Base-by-base conservation (phyloP, 2,329 filamentous ascomycete species). In the Alternaria infectoria region DNA sequence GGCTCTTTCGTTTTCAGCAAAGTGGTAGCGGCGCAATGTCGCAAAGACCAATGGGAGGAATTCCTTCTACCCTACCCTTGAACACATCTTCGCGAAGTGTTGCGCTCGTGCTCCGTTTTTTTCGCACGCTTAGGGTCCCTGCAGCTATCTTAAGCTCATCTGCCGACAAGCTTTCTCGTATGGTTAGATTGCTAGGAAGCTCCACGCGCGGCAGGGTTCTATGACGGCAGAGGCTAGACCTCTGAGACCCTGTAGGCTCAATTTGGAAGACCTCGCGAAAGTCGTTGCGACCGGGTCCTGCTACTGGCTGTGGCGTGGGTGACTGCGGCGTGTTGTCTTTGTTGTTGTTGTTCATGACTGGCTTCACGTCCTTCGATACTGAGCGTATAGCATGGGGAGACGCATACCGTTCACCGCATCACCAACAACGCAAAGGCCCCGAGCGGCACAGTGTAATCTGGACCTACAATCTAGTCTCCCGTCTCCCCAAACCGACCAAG, bases 161-260 rank as follows among this genome's bases (percentile, higher is more conserved):
- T 67, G 54, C 50, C 62, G 57, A 51, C 21, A 62, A 61, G 60
- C 58, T 55, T 66, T 61, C 47, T 57, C 52, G 46, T 60, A 47
- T 64, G 30, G 17, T 40, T 59, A 56, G 23, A 52, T 59, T 61
- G 54, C 46, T 47, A 45, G 57, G 49, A 49, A 40, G 43, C 43
- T 43, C 56, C 56, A 46, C 32, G 25, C 52, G 45, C 54, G 32
- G 23, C 19, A 25, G 51, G 19, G 15, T 36, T 40, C 30, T 40
- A 52, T 40, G 13, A 23, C 28, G 19, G 49, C 49, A 51, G 49
- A n/a, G 49, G 49, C 49, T 25, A 52, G 49, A 52, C 49, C 36
- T 25, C 6, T 52, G 28, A 36, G 30, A 40, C 49, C 28, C 30
- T 52, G 49, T 10, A 40, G 49, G 19, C 30, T 52, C 30, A 40